These are phyloP conservation scores for Leccinum disarticulatum DNA, from an alignment of 768 basidiomycete genomes.

Conservation along the genomic window DNA sequence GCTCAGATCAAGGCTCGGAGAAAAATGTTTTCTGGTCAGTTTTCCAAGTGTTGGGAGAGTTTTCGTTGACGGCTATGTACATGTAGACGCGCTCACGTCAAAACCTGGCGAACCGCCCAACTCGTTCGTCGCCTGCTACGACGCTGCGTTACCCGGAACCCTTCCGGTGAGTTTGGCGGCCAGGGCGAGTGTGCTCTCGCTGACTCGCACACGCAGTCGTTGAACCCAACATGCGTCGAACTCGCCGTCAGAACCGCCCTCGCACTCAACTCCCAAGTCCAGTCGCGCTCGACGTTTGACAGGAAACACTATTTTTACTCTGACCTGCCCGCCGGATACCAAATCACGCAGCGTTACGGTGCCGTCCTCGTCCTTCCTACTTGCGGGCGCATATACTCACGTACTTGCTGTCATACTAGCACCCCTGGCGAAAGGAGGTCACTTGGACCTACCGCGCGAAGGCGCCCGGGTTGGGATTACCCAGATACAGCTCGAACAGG, in stretches of 20 bases:
- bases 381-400: background rate
- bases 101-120: slow-evolving; percentile 61
- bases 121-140: slow-evolving; percentile 69
- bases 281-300: slow-evolving; percentile 79
- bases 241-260: slow-evolving; percentile 80
- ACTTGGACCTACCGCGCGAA: slow-evolving; percentile 44
- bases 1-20: slow-evolving; percentile 85
- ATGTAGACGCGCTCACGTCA: slow-evolving; percentile 41
- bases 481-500: slow-evolving; percentile 96
- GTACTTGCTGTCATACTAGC: slow-evolving; percentile 46
- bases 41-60: no score
- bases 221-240: slow-evolving; percentile 72
- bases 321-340: slow-evolving; percentile 92
- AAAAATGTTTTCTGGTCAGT: slow-evolving; percentile 84
- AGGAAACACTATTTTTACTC: slow-evolving; percentile 98
- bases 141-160: slow-evolving; percentile 92
- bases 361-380: background rate
- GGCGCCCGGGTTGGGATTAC: slow-evolving; percentile 70
- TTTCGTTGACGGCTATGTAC: background rate
- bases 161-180: slow-evolving; percentile 63
- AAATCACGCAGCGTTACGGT: slow-evolving; percentile 97
- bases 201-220: slow-evolving; percentile 12
- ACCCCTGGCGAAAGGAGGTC: slow-evolving; percentile 73
- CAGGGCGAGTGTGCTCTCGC: background rate
- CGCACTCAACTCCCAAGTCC: slow-evolving; percentile 68